phyloP scores from a whole-genome alignment of 768 basidiomycete species.

The Collybia sp. region DNA sequence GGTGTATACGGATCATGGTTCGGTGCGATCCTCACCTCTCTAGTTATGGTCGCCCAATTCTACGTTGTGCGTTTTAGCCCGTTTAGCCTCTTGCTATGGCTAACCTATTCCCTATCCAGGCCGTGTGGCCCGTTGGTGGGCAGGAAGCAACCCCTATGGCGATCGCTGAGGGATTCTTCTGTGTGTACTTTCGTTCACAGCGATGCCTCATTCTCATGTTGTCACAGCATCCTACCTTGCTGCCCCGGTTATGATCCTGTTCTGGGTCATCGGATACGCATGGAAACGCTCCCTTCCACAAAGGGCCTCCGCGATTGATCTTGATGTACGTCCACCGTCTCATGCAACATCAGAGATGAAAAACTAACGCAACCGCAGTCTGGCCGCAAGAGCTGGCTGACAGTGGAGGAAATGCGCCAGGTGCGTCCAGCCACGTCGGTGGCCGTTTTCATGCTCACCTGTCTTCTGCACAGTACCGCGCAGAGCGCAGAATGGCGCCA shows the following conservation, averaged over 20 bases:
- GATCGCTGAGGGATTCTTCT: conserved; percentile 34
- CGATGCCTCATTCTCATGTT: too few relatives aligned
- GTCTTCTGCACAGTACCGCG: conserved; percentile 27
- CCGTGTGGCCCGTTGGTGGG: conserved; percentile 36
- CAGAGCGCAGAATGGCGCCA: conserved; percentile 32
- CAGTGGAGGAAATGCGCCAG: conserved; percentile 38
- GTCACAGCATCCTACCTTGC: conserved; percentile 37
- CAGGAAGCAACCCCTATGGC: conserved; percentile 18
- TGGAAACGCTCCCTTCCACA: conserved; percentile 39
- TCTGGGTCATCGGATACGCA: conserved; percentile 29
- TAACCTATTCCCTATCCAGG: too few relatives aligned
- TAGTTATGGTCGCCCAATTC: conserved; percentile 42
- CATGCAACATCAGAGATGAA: conserved; percentile 6
- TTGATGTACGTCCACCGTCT: conserved; percentile 32
- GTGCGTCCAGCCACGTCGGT: conserved; percentile 14
- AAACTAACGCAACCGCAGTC: too few relatives aligned
- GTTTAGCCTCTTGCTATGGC: too few relatives aligned
- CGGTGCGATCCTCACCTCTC: conserved; percentile 31
- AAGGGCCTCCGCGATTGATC: conserved; percentile 32
- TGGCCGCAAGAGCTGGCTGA: conserved; percentile 43
- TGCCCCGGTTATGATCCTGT: conserved; percentile 32
- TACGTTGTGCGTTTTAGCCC: conserved; percentile 35
- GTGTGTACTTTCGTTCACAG: conserved; percentile 20
- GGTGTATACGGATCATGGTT: conserved; percentile 43
- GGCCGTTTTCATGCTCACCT: neutral